Conservation (phyloP, 345 rosid genomes). For the Rhizophora mangle region DNA sequence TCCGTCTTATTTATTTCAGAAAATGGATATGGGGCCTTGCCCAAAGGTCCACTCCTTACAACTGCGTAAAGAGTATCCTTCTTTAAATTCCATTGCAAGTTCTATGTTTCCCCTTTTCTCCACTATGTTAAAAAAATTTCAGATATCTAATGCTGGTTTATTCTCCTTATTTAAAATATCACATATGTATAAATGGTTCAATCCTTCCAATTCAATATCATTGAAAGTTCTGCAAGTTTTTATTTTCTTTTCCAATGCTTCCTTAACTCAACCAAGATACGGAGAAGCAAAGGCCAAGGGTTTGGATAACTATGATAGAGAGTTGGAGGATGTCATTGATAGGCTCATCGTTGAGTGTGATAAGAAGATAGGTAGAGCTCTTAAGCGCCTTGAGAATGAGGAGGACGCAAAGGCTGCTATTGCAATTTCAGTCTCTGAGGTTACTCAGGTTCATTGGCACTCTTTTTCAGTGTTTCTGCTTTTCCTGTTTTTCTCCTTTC, state of each 20-base stretch:
- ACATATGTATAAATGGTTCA: too few species aligned
- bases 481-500: not conserved
- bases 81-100: not conserved
- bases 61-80: conserved; percentile 96
- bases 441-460: conserved; percentile 65
- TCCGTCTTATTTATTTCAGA: conserved; percentile 39
- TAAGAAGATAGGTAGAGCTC: conserved; percentile 91
- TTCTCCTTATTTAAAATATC: too few species aligned
- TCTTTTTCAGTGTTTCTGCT: not conserved
- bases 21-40: conserved; percentile 99
- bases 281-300: conserved; percentile 88
- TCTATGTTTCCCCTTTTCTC: not conserved
- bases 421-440: conserved; percentile 95
- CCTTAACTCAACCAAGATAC: conserved; percentile 44
- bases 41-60: conserved; percentile 97
- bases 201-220: not conserved
- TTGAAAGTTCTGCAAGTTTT: not conserved
- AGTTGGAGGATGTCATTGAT: conserved; percentile 93
- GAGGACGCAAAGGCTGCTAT: conserved; percentile 99
- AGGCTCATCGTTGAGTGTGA: conserved; percentile 96
- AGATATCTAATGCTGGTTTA: too few species aligned
- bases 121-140: not conserved
- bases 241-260: not conserved
- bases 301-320: conserved; percentile 78
- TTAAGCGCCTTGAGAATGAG: conserved; percentile 98